A percentile compares a stretch with the other conserved stretches of the same genome.
These are phyloP conservation scores for Leucogyrophana mollusca DNA, from an alignment of 768 basidiomycete genomes.

Conservation along the genomic window DNA sequence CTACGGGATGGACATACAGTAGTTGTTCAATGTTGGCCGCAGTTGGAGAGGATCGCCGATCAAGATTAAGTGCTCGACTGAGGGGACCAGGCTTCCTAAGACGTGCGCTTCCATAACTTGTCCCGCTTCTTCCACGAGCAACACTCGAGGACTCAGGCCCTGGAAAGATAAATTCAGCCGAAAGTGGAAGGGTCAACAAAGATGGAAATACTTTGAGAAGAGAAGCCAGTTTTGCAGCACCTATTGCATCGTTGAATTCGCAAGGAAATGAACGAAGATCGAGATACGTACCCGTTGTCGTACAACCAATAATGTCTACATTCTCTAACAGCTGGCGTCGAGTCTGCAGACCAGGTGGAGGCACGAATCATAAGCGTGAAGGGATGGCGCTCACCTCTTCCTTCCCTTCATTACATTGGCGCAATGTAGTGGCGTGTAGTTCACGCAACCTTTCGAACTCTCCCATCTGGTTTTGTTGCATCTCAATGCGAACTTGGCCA, in stretches of 20 bases:
- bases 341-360: constrained; percentile 33
- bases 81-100: constrained; percentile 58
- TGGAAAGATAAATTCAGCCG: constrained; percentile 21
- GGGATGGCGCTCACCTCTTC: constrained; percentile 49
- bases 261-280: too few species aligned
- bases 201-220: constrained; percentile 47
- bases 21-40: constrained; percentile 66
- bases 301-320: constrained; percentile 71
- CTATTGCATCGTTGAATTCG: too few species aligned
- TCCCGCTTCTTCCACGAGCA: constrained; percentile 80
- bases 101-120: constrained; percentile 82
- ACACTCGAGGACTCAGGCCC: constrained; percentile 57
- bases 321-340: constrained; percentile 52
- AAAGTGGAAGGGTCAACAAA: neutral
- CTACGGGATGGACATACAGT: constrained; percentile 35
- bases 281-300: constrained; percentile 61
- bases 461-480: constrained; percentile 27
- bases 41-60: constrained; percentile 83
- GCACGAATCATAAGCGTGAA: neutral
- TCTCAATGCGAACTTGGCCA: constrained; percentile 32
- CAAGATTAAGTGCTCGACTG: constrained; percentile 70
- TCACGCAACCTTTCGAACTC: constrained; percentile 45
- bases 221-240: constrained; percentile 64
- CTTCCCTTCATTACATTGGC: constrained; percentile 37
- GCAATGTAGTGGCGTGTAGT: constrained; percentile 39